Base-by-base conservation (phyloP, 352 stramenopile species). In the Globisporangium irregulare region DNA sequence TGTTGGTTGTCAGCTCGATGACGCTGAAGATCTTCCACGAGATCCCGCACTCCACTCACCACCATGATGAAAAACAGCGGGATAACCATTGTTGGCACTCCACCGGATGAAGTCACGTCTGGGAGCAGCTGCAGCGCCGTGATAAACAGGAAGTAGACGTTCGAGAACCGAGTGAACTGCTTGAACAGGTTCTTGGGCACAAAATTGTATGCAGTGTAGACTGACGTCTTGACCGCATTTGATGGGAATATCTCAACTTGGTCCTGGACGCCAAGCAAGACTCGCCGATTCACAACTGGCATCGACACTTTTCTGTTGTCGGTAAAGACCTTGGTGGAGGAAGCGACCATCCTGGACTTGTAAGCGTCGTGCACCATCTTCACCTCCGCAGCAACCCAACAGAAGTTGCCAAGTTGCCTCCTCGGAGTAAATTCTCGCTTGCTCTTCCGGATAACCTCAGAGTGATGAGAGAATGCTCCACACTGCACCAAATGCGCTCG, bases 91-190 rank as follows among this genome's bases (percentile, higher is more conserved):
- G 91, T 94, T 1, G 91, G 89, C 22, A 93, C 86, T 0, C 85
- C 83, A 20, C 79, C 79, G 1, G 91, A 95, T 15, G 93, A 94
- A 15, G 87, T 95, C 38, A 97, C 90, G 56, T 87, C 68, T 32
- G 85, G 86, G 25, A 97, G 75, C n/a, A 91, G 56, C 57, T 97
- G 90, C 18, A 97, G 73, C 15, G 80, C 82, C 25, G 87, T 91
- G 66, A 97, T 95, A 59, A 95, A 80, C 1, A 97, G 74, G 62
- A 97, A 98, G 75, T 98, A 98, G 43, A 96, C 63, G 67, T 98
- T 98, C 36, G 92, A 94, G 58, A 97, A 89, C 20, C 92, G 89
- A 3, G 78, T 83, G 60, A 90, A 91, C 69, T 91, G 83, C 65
- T 91, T 91, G 68, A 91, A 90, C 20, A 90, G 53, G 62, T 91